Percentiles rank a stretch among this genome's conserved stretches.
phyloP scores from a whole-genome alignment of 2,329 filamentous ascomycete species.

The Neospermospora avenae region DNA sequence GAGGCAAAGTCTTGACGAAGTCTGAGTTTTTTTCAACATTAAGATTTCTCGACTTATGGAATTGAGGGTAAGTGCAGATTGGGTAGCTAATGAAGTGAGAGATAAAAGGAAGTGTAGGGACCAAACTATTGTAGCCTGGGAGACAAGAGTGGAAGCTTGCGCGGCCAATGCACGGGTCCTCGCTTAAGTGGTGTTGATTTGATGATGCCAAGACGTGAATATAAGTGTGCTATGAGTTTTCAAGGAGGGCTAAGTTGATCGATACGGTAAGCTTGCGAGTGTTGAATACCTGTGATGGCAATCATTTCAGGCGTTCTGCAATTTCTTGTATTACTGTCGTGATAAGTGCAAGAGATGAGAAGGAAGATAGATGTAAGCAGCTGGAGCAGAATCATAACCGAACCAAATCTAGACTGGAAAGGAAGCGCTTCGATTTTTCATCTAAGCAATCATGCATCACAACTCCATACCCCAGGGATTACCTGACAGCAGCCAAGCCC shows the following conservation, averaged over 20 bases:
- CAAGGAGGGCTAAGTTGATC: neutral
- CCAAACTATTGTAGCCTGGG: neutral
- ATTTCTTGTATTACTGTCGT: neutral
- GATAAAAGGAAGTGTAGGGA: neutral
- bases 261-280: neutral
- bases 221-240: too few species aligned
- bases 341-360: neutral
- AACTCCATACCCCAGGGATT: slow-evolving; percentile 1
- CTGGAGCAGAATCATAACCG: neutral
- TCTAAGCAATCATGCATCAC: slow-evolving; percentile 7
- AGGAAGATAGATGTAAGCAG: neutral
- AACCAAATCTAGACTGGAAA: neutral
- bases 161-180: neutral
- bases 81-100: neutral
- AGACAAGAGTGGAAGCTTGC: neutral
- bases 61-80: too few species aligned
- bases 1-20: too few species aligned
- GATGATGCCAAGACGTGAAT: neutral
- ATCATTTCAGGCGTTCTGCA: neutral
- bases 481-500: neutral
- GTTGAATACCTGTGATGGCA: neutral
- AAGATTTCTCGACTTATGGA: too few species aligned
- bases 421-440: neutral
- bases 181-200: neutral
- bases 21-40: too few species aligned